Evolutionary conservation across 345 rosid species (phyloP).

Genomic region (Salix koriyanagi): DNA sequence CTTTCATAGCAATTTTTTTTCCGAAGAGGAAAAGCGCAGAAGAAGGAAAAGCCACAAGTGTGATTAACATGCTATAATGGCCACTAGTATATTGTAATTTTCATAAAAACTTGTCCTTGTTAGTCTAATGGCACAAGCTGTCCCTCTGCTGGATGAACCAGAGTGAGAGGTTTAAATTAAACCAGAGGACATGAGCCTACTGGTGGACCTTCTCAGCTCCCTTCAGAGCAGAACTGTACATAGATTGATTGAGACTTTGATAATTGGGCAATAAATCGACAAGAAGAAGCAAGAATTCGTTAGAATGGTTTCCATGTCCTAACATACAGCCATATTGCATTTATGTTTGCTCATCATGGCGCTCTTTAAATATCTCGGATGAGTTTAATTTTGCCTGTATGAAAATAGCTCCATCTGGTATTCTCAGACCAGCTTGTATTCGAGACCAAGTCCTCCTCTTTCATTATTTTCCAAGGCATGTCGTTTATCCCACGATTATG

Average conservation of each 20-base stretch:
- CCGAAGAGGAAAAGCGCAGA: conserved; percentile 5
- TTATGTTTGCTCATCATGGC: not conserved
- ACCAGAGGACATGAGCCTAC: conserved; percentile 10
- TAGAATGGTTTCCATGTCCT: conserved; percentile 3
- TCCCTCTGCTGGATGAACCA: conserved; percentile 28
- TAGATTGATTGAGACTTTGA: conserved; percentile 31
- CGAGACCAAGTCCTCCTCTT: not conserved
- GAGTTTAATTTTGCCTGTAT: not conserved
- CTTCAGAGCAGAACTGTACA: conserved; percentile 9
- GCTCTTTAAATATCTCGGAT: not conserved
- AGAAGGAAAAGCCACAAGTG: not conserved
- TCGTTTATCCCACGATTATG: not conserved
- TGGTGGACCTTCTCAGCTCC: conserved; percentile 37
- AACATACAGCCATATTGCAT: not conserved
- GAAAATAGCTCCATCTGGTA: not conserved
- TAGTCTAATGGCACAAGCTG: conserved; percentile 22
- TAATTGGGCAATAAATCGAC: conserved; percentile 14
- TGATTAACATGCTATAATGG: not conserved
- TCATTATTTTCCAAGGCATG: not conserved
- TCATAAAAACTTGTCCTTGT: not conserved
- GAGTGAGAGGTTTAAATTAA: conserved; percentile 18
- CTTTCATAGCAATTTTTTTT: not conserved
- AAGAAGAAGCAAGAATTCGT: conserved; percentile 13
- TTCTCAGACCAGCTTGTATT: not conserved
- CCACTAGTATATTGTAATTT: conserved; percentile 7